Base-by-base conservation (phyloP, 768 basidiomycete genomes). In the Mycena galopus region DNA sequence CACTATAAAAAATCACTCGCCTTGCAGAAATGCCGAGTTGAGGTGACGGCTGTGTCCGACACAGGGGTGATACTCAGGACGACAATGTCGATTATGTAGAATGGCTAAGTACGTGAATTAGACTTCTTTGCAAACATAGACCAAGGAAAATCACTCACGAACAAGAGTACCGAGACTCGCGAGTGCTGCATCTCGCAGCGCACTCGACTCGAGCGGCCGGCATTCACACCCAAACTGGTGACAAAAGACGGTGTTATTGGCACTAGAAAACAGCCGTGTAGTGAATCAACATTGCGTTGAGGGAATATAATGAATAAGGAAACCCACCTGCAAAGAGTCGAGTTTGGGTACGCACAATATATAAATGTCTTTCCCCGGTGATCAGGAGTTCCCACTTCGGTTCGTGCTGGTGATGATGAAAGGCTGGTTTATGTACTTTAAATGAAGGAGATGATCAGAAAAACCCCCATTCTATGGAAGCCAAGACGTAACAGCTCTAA, bases 101-200 rank as follows among this genome's bases (percentile, higher is more conserved):
- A n/a, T 50, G 47, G 47, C 21, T 50, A 50, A 50, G 47, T 50
- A 50, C 47, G 47, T 50, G 47, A 50, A 50, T 50, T 50, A 14
- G 47, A 50, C 47, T 50, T 50, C 47, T 50, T 50, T 50, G 47
- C 47, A 50, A 50, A 50, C 47, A 50, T n/a, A n/a, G 47, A 50
- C 47, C 47, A 35, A 35, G 35, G 35, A 35, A 35, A 35, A 35
- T 35, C 35, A 35, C 35, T 35, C 35, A 35, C n/a, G n/a, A n/a
- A n/a, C n/a, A n/a, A n/a, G n/a, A n/a, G n/a, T n/a, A n/a, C n/a
- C n/a, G n/a, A n/a, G n/a, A n/a, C n/a, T n/a, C n/a, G n/a, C n/a
- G n/a, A n/a, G n/a, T 35, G 35, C 42, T 44, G 42, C 42, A 44
- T 44, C 16, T 9, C 42, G 42, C 42, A 44, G 42, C 42, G 11